These are phyloP conservation scores for Nakazawaea ernobii DNA, from an alignment of 805 yeast genomes.

Conservation along the genomic window DNA sequence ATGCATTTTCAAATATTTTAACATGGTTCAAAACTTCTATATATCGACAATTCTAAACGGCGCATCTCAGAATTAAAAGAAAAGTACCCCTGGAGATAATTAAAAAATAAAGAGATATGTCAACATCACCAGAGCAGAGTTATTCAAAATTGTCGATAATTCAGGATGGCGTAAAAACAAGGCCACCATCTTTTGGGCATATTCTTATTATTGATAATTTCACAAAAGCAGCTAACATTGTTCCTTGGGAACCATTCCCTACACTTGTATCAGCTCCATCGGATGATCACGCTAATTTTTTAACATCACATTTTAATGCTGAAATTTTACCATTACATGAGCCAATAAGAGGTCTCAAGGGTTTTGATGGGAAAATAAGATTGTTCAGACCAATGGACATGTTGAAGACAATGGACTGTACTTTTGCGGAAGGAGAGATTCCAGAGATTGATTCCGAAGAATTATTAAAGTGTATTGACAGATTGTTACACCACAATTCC, in stretches of 20 bases:
- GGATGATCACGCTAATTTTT: slow-evolving; percentile 34
- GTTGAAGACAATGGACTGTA: slow-evolving; percentile 42
- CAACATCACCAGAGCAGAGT: neutral
- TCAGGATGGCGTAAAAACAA: neutral
- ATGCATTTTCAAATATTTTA: too few relatives aligned
- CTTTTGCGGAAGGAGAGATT: slow-evolving; percentile 41
- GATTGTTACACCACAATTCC: slow-evolving; percentile 35
- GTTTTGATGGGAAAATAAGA: slow-evolving; percentile 16
- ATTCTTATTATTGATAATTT: slow-evolving; percentile 42
- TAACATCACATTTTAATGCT: slow-evolving; percentile 39
- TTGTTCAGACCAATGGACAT: slow-evolving; percentile 41
- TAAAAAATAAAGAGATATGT: too few relatives aligned
- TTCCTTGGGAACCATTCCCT: too few relatives aligned
- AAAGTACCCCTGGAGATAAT: too few relatives aligned
- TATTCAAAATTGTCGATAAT: slow-evolving; percentile 4
- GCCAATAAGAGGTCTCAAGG: slow-evolving; percentile 40
- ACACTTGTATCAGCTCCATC: slow-evolving; percentile 35
- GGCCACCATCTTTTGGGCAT: slow-evolving; percentile 33
- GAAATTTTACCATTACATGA: too few relatives aligned
- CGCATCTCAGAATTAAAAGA: too few relatives aligned
- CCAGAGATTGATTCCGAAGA: slow-evolving; percentile 43
- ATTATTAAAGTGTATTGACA: slow-evolving; percentile 35
- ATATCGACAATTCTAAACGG: too few relatives aligned
- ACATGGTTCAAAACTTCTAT: too few relatives aligned
- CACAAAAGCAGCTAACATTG: slow-evolving; percentile 36